Evolutionary conservation across 192 early-diverging fungal genomes (phyloP).

Genomic region (Backusella psychrophila): DNA sequence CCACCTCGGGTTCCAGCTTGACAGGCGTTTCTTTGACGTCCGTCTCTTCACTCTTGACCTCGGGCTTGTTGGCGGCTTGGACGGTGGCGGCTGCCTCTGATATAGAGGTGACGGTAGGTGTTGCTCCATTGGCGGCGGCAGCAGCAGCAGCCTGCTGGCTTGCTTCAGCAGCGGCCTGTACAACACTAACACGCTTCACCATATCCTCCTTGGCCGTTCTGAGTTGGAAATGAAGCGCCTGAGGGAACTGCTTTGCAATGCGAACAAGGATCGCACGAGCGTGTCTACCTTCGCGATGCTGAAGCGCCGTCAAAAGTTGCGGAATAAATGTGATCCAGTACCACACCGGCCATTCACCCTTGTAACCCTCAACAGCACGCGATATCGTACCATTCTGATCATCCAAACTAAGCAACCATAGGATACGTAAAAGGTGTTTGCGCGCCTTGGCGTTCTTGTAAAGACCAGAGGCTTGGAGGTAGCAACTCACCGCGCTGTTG

Average conservation of each 20-base stretch:
- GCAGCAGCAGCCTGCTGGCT: background rate
- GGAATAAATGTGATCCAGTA: slow-evolving; percentile 99
- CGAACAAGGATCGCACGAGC: slow-evolving; percentile 82
- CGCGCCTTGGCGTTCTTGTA: slow-evolving; percentile 85
- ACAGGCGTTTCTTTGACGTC: background rate
- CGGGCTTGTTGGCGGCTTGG: background rate
- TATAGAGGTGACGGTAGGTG: background rate
- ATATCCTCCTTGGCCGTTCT: slow-evolving; percentile 91
- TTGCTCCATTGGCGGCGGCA: background rate
- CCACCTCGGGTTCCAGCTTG: background rate
- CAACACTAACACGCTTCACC: slow-evolving; percentile 46
- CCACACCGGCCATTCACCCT: slow-evolving; percentile 90
- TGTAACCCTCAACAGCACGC: slow-evolving; percentile 83
- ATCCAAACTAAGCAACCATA: slow-evolving; percentile 93
- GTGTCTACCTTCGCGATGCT: slow-evolving; percentile 79
- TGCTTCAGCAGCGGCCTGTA: slow-evolving; percentile 21
- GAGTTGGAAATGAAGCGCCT: slow-evolving; percentile 93
- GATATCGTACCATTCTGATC: slow-evolving; percentile 74
- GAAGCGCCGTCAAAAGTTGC: slow-evolving; percentile 81
- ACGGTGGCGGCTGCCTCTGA: background rate
- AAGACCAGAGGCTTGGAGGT: slow-evolving; percentile 90
- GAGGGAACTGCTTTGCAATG: slow-evolving; percentile 93
- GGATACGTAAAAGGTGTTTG: slow-evolving; percentile 87
- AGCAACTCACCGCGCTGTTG: slow-evolving; percentile 90
- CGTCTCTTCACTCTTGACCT: background rate